Evolutionary conservation across 2,329 filamentous ascomycete species (phyloP), one percentile per base, ranked within the genome.

Genomic region (Penicillium sumatraense): DNA sequence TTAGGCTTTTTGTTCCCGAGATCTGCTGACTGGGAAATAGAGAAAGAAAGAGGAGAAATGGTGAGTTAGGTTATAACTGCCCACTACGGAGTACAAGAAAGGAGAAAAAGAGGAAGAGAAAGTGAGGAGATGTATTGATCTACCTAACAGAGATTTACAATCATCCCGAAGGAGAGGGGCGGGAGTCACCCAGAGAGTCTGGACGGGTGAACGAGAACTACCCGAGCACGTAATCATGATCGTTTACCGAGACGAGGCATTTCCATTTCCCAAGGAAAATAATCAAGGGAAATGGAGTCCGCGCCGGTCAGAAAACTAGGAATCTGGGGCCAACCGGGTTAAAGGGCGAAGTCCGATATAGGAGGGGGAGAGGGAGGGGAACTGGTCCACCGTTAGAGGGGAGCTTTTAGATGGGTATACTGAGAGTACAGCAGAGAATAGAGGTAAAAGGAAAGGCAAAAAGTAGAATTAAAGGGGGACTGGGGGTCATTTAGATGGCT

Each of bases 401-500:
- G 14, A 27, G 42, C n/a, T n/a, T 46, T 46, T 46, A 46, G 27
- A 46, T 26, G 42, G 42, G 42, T 46, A 3, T 14, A 27, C n/a
- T 14, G 10, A 8, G 13, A 18, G 36, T 20, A 18, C n/a, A n/a
- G n/a, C n/a, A n/a, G 16, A 40, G 9, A 24, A 6, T 27, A 11
- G 14, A 13, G n/a, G 21, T 23, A 2, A 36, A 36, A 8, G 5
- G 21, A 24, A 14, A 13, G 8, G 38, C 3, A 8, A 24, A 41
- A 3, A 3, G 13, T 5, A 14, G n/a, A 14, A 27, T n/a, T n/a
- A n/a, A n/a, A n/a, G n/a, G n/a, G n/a, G n/a, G n/a, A 46, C 33
- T 46, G 42, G 42, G 42, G 42, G 42, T 46, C 1, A 31, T 33
- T 13, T 46, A 46, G 26, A 46, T 24, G 42, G 42, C 42, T 46